Conservation (phyloP, 192 early-diverging fungal genomes). For the Obelidium mucronatum region DNA sequence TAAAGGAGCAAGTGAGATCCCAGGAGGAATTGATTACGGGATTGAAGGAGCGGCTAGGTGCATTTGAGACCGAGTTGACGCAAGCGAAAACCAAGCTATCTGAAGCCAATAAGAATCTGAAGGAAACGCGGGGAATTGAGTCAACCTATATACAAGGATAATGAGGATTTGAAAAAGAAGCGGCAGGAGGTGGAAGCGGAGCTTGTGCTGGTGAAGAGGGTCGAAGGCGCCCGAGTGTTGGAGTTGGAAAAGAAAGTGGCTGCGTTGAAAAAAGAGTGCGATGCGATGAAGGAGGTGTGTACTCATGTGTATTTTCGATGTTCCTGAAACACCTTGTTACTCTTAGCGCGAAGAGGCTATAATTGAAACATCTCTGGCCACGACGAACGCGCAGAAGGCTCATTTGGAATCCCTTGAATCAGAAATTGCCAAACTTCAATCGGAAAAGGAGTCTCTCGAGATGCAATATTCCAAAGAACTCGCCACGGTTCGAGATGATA, state of each 20-base stretch:
- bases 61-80: conserved; percentile 37
- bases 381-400: conserved; percentile 9
- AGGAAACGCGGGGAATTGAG: conserved; percentile 31
- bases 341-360: conserved; percentile 12
- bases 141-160: conserved; percentile 15
- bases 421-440: neutral
- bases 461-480: neutral
- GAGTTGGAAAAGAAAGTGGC: conserved; percentile 24
- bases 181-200: conserved; percentile 29
- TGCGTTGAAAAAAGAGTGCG: conserved; percentile 4
- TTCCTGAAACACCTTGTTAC: neutral
- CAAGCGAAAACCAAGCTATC: neutral
- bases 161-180: conserved; percentile 30
- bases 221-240: neutral
- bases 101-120: conserved; percentile 20
- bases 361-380: neutral
- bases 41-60: no score
- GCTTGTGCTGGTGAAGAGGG: conserved; percentile 7
- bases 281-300: conserved; percentile 14
- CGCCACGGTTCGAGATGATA: neutral
- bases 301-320: conserved; percentile 8
- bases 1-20: no score
- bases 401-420: conserved; percentile 25
- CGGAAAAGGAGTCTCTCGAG: neutral
- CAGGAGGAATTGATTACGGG: no score